Conservation (phyloP, 805 yeast genomes). For the Nadsonia fulvescens region DNA sequence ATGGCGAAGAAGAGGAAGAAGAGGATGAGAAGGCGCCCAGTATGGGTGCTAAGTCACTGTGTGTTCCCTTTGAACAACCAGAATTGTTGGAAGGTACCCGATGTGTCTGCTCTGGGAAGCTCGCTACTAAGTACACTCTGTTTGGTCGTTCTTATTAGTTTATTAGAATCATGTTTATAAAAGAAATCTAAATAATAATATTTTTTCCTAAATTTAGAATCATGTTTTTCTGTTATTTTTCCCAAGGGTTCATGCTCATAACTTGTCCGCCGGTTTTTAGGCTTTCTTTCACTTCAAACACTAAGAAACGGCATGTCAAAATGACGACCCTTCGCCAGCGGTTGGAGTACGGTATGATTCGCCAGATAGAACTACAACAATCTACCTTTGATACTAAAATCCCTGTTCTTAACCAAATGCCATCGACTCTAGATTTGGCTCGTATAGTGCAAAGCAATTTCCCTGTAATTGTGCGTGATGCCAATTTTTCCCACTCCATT, state of each 20-base stretch:
- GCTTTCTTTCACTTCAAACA: slow-evolving; percentile 1
- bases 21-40: slow-evolving; percentile 96
- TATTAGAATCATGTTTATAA: background rate
- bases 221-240: background rate
- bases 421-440: slow-evolving; percentile 5
- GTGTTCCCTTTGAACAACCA: slow-evolving; percentile 93
- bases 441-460: slow-evolving; percentile 7
- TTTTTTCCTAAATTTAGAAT: background rate
- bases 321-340: no score
- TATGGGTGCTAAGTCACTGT: slow-evolving; percentile 97
- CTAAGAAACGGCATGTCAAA: slow-evolving; percentile 4
- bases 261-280: background rate
- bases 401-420: slow-evolving; percentile 4
- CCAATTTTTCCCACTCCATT: slow-evolving; percentile 2
- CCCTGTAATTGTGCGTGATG: slow-evolving; percentile 7
- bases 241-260: no score
- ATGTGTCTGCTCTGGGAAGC: slow-evolving; percentile 70
- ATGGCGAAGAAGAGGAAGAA: slow-evolving; percentile 62
- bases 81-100: slow-evolving; percentile 57
- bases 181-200: no score
- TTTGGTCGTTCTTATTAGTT: slow-evolving; percentile 86
- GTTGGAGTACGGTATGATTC: slow-evolving; percentile 7
- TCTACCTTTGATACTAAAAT: slow-evolving; percentile 8
- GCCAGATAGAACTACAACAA: slow-evolving; percentile 12
- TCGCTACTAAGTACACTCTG: slow-evolving; percentile 75